Evolutionary conservation across 306 rosid species (phyloP).

Genomic region (Hippophae tibetana): DNA sequence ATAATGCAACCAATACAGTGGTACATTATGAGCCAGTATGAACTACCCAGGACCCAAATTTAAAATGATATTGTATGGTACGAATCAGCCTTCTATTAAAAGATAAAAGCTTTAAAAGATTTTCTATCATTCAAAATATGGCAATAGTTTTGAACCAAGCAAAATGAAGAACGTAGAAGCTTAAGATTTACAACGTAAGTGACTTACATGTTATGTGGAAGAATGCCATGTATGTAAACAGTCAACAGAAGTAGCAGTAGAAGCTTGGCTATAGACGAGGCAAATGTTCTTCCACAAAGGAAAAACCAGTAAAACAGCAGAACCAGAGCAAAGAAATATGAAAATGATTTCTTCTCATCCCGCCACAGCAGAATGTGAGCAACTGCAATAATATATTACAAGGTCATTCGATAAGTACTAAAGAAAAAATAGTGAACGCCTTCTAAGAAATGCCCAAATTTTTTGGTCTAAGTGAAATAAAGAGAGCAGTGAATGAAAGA

Average conservation of each 20-base stretch:
- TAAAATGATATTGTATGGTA: too few species aligned
- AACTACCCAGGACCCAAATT: too few species aligned
- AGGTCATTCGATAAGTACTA: conserved; percentile 20
- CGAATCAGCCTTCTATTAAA: too few species aligned
- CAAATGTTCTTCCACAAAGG: conserved; percentile 58
- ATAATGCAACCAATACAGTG: too few species aligned
- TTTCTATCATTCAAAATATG: background rate
- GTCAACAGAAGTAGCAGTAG: conserved; percentile 32
- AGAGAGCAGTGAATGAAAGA: conserved; percentile 13
- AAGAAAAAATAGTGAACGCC: background rate
- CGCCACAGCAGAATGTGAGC: conserved; percentile 85
- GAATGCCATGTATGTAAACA: conserved; percentile 49
- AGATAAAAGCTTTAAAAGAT: background rate
- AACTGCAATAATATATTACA: conserved; percentile 49
- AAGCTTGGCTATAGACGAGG: conserved; percentile 47
- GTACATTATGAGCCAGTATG: too few species aligned
- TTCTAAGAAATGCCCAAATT: background rate
- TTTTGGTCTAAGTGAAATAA: background rate
- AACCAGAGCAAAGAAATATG: conserved; percentile 43
- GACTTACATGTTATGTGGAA: conserved; percentile 55
- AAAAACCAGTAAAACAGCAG: conserved; percentile 71
- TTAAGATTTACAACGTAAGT: conserved; percentile 7
- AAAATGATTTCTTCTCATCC: conserved; percentile 68
- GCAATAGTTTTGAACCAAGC: conserved; percentile 5
- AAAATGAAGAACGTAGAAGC: conserved; percentile 11